Evolutionary conservation across 1,284 basidiomycete species (phyloP).

Genomic region (Ceratobasidium papillatum): DNA sequence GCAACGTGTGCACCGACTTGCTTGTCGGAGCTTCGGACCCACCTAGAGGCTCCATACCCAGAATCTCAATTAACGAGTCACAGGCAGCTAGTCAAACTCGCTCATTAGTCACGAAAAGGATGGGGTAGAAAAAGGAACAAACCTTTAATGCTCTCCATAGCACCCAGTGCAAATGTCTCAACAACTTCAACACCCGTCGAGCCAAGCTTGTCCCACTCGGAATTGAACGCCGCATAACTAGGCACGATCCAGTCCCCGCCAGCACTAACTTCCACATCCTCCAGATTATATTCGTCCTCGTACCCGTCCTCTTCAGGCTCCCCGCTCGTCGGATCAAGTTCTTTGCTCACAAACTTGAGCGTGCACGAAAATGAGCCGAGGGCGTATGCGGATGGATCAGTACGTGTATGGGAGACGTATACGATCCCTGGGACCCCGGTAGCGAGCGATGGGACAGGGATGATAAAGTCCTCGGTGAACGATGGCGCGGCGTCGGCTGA

Average conservation of each 20-base stretch:
- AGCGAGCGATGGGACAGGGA: conserved; percentile 78
- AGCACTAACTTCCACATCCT: conserved; percentile 92
- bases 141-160: conserved; percentile 95
- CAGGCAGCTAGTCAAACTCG: conserved; percentile 73
- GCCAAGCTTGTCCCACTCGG: conserved; percentile 94
- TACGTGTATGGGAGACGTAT: conserved; percentile 94
- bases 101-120: conserved; percentile 34
- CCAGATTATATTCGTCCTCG: conserved; percentile 97
- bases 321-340: conserved; percentile 95
- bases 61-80: conserved; percentile 90
- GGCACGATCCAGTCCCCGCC: conserved; percentile 94
- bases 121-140: conserved; percentile 49
- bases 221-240: conserved; percentile 87
- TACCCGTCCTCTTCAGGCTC: conserved; percentile 98
- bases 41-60: conserved; percentile 96
- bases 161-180: conserved; percentile 94
- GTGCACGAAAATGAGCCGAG: conserved; percentile 89
- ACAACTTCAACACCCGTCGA: conserved; percentile 70
- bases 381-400: conserved; percentile 78
- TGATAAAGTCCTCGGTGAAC: conserved; percentile 94
- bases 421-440: conserved; percentile 77
- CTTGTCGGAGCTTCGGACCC: conserved; percentile 85
- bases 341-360: conserved; percentile 98
- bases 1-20: conserved; percentile 91
- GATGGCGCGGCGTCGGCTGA: conserved; percentile 68